phyloP scores from a whole-genome alignment of 345 rosid genomes.

The Citrus sinensis region DVS_A1.0 CM039161.1:23025001-23025500 shows the following conservation, averaged over 20 bases:
- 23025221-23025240: constrained; percentile 27
- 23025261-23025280: too few species aligned
- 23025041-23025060: constrained; percentile 28
- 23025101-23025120: constrained; percentile 52
- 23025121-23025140: constrained; percentile 64
- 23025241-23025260: neutral
- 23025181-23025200: constrained; percentile 34
- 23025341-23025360: rapidly evolving
- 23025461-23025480: too few species aligned
- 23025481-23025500: too few species aligned
- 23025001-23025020: constrained; percentile 17
- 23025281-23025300: too few species aligned
- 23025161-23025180: constrained; percentile 72
- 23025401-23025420: too few species aligned
- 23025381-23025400: too few species aligned
- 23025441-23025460: too few species aligned
- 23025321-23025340: rapidly evolving
- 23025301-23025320: too few species aligned
- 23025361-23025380: too few species aligned
- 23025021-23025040: constrained; percentile 29
- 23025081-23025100: constrained; percentile 36
- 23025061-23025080: constrained; percentile 17
- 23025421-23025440: too few species aligned
- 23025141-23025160: constrained; percentile 75
- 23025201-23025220: constrained; percentile 23